Base-by-base conservation (phyloP, 2,329 filamentous ascomycete species). In the Fusarium stilboides region DNA sequence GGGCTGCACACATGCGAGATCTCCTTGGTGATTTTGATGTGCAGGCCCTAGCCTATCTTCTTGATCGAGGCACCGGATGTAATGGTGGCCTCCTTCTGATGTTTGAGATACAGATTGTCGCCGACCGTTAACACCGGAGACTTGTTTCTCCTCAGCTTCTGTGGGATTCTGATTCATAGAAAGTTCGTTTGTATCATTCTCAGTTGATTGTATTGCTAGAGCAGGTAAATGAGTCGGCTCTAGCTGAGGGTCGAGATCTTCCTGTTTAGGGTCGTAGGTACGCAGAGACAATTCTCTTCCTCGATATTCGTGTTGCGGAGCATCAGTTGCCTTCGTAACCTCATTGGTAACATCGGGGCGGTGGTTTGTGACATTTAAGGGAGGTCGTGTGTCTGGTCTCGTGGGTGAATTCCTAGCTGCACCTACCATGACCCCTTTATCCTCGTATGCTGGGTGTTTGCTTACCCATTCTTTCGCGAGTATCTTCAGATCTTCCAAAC, bases 401-500 rank as follows among this genome's bases (percentile, higher is more conserved):
- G 40, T 6, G n/a, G 37, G 40, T 45, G 46, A 34, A 24, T 36
- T 20, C 8, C 43, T 42, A 8, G 33, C 19, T 10, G 68, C 53
- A 15, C 64, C 68, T 6, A 69, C 66, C 62, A 72, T 71, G 8
- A 65, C 49, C 3, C 69, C 65, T 20, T 72, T 69, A 45, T 76
- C 69, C 37, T 72, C 34, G 39, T 73, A 73, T 19, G 42, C 24
- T n/a, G 24, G 24, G 7, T 12, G 12, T 14, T 40, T 52, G 14
- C 15, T 28, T 45, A n/a, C 12, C 17, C 26, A 10, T 19, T 24
- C 7, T 34, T n/a, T 19, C 24, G 53, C 22, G 17, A 17, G 13
- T 9, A 17, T 28, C 20, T 36, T 17, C 15, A n/a, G 14, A 4
- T 24, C 31, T 34, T 12, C 9, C 37, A 31, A 8, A 5, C 36